These are phyloP conservation scores for Geosmithia morbida DNA, from an alignment of 2,329 filamentous ascomycete genomes.

Conservation along the genomic window DNA sequence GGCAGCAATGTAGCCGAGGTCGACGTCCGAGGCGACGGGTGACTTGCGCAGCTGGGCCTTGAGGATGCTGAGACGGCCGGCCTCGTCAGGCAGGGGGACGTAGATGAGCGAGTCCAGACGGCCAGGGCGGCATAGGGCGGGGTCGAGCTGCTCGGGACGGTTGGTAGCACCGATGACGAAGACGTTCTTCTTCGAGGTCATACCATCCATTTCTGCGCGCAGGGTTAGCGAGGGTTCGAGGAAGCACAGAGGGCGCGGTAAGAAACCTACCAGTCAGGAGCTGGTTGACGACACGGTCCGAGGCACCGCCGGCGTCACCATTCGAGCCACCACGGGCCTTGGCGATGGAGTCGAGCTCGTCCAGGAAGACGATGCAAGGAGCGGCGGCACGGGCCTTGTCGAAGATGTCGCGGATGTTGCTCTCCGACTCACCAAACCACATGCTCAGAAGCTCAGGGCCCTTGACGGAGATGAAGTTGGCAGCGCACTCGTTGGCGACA, in stretches of 20 bases:
- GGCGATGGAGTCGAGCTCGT: slow-evolving; percentile 96
- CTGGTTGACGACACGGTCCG: slow-evolving; percentile 99
- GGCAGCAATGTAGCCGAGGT: slow-evolving; percentile 81
- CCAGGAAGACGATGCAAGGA: slow-evolving; percentile 96
- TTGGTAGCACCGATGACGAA: slow-evolving; percentile 99
- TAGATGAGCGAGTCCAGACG: slow-evolving; percentile 98
- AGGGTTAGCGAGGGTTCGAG: slow-evolving; percentile 1
- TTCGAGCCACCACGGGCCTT: slow-evolving; percentile 97
- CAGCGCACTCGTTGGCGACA: slow-evolving; percentile 96
- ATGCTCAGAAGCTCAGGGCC: slow-evolving; percentile 95
- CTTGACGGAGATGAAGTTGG: slow-evolving; percentile 99
- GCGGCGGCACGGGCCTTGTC: slow-evolving; percentile 98
- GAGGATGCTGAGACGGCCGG: slow-evolving; percentile 78
- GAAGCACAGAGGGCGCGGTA: slow-evolving; percentile 23
- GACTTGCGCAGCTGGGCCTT: slow-evolving; percentile 97
- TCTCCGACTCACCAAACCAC: slow-evolving; percentile 99
- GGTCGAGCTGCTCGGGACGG: slow-evolving; percentile 95
- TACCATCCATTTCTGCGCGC: slow-evolving; percentile 81
- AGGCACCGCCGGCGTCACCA: slow-evolving; percentile 93
- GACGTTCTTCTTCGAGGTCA: slow-evolving; percentile 99
- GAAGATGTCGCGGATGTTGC: slow-evolving; percentile 99
- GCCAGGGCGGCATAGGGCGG: slow-evolving; percentile 92
- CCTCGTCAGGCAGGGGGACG: slow-evolving; percentile 88
- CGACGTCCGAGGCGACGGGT: slow-evolving; percentile 73
- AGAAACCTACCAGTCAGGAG: slow-evolving; percentile 71